Evolutionary conservation across 306 rosid genomes (phyloP), one percentile per base, ranked within the genome.

Genomic region (Castanea sativa): DNA sequence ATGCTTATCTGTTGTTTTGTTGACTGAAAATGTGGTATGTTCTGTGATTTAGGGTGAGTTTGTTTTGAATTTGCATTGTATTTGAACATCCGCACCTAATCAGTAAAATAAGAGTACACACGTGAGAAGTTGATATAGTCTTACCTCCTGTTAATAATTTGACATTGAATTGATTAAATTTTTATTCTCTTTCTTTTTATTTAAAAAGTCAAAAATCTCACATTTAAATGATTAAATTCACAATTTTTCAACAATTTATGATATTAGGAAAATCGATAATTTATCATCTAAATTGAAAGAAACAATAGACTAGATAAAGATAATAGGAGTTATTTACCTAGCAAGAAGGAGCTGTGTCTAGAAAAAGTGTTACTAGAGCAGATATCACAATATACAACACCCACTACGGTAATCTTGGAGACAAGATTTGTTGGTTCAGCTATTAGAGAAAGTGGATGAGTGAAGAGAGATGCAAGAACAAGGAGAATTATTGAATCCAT

Each of bases 301-400:
- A 71, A 69, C 60, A 14, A 45, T 4, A 30, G 51, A 27, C 33
- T 9, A 71, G 45, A 51, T 80, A 30, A 9, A 1, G 20, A 1
- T 12, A 38, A 7, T 3, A 19, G 25, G 69, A 29, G 27, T 51
- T 21, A 23, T 58, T 72, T 90, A 92, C 94, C 97, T 71, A 89
- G 84, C 76, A 92, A 70, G 74, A 92, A 88, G 84, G 88, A 92
- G 89, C 97, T 87, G 33, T 91, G 87, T 61, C 75, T 84, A 38
- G 94, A 87, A 81, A 92, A 80, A 55, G 80, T 85, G 80, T 72
- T 87, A 79, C 63, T 90, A 41, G 89, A 88, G 82, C 94, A 92
- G 8, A 89, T 76, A 78, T 92, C 97, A 86, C 97, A 92, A 59
- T 87, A 92, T 78, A 92, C 93, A 20, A 82, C 83, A 23, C 97